phyloP scores from a whole-genome alignment of 805 yeast genomes.

The Alloascoidea africana region DNA sequence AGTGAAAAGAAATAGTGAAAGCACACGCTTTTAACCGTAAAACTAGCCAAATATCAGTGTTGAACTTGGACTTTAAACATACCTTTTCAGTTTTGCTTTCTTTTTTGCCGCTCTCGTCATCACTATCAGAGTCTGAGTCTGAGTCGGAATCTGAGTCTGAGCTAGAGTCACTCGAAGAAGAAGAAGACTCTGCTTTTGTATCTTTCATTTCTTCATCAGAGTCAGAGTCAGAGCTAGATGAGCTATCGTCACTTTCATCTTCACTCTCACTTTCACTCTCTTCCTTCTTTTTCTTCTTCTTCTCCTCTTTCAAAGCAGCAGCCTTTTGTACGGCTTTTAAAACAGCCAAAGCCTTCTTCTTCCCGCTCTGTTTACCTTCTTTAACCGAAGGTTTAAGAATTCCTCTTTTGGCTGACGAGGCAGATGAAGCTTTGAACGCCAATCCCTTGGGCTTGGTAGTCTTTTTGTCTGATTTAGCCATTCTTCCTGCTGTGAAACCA shows the following conservation, averaged over 20 bases:
- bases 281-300: slow-evolving; percentile 7
- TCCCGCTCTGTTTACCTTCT: too few relatives aligned
- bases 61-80: not conserved
- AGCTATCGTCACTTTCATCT: slow-evolving; percentile 15
- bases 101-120: slow-evolving; percentile 5
- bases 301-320: slow-evolving; percentile 6
- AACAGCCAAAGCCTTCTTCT: not conserved
- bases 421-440: not conserved
- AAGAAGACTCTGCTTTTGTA: slow-evolving; percentile 9
- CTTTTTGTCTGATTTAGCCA: not conserved
- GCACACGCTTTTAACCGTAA: not conserved
- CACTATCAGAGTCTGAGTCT: slow-evolving; percentile 8
- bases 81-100: slow-evolving; percentile 9
- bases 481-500: not conserved
- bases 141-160: slow-evolving; percentile 10
- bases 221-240: slow-evolving; percentile 13
- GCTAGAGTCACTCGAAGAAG: slow-evolving; percentile 5
- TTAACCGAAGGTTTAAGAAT: not conserved
- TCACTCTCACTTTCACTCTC: slow-evolving; percentile 18
- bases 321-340: slow-evolving; percentile 7
- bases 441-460: not conserved
- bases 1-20: slow-evolving; percentile 7
- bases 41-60: not conserved
- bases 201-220: slow-evolving; percentile 7
- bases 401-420: too few relatives aligned